Evolutionary conservation across 2,329 filamentous ascomycete genomes (phyloP), one percentile per base, ranked within the genome.

Genomic region (Penicillium sp.): DNA sequence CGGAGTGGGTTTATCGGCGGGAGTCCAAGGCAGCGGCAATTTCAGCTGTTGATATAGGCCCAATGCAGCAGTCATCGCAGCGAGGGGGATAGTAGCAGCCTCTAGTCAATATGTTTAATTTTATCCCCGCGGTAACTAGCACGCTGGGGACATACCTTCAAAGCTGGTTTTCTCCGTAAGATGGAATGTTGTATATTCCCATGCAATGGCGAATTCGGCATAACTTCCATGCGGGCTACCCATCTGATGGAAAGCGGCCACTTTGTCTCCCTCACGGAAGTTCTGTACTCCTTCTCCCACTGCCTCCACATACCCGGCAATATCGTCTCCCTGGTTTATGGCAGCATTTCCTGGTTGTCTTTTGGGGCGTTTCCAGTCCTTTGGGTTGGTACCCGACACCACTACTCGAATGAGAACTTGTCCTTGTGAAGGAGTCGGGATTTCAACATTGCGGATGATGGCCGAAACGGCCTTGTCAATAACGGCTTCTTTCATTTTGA

Each of bases 131-230:
- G 8, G 0, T 10, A 12, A 30, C 14, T n/a, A 16, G 8, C 10
- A 22, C 8, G 12, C 2, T 4, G 17, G 26, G 2, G 36, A 63
- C 52, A 8, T 64, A 78, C 79, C 80, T 69, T 85, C 80, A 50
- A 84, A 85, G 6, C 73, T 77, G 0, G 73, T 75, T 25, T 75
- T 72, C 22, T 74, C 60, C 0, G 82, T 80, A 14, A 85, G 69
- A 62, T 81, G 80, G 67, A 84, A 82, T 0, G 82, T 85, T 0
- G 81, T 80, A 56, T 82, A 73, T 30, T 74, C 73, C 75, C 74
- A 79, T 1, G 77, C 78, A 6, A 85, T 65, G 0, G 81, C 81
- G 63, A 84, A 85, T 58, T 85, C 82, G 2, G 81, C 83, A 58
- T 78, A 85, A 31, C 73, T 77, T 2, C 83, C 83, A n/a, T 75